These are phyloP conservation scores for Solanum etuberosum DNA, from an alignment of 257 asterid genomes.

Conservation along the genomic window DNA sequence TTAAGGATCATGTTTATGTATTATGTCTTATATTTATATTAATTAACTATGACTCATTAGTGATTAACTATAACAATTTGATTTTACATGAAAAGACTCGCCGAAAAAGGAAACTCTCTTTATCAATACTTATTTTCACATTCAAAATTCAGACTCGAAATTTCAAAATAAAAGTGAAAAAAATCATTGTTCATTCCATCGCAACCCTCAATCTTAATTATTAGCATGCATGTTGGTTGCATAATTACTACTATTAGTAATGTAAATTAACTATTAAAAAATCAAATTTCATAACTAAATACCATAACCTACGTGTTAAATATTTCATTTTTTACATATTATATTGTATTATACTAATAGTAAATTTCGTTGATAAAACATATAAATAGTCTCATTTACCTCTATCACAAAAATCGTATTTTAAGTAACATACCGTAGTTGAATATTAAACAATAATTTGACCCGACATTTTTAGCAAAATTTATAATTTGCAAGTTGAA, in stretches of 20 bases:
- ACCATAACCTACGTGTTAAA: neutral
- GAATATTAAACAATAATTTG: neutral
- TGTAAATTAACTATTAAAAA: too few relatives aligned
- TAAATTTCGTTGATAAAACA: neutral
- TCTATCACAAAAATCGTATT: neutral
- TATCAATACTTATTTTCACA: too few relatives aligned
- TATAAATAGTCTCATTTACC: neutral
- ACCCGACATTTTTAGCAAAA: neutral
- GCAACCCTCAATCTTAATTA: too few relatives aligned
- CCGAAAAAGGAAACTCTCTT: too few relatives aligned
- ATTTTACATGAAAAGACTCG: too few relatives aligned
- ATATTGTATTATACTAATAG: neutral
- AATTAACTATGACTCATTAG: too few relatives aligned
- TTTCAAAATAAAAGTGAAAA: too few relatives aligned
- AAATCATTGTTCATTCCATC: neutral
- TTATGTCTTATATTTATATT: too few relatives aligned
- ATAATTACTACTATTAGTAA: neutral
- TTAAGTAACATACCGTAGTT: neutral
- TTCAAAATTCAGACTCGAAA: too few relatives aligned
- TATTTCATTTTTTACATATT: neutral
- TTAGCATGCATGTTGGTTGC: neutral
- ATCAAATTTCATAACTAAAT: too few relatives aligned
- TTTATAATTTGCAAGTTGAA: neutral
- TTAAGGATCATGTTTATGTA: too few relatives aligned
- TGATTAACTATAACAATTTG: too few relatives aligned